A percentile compares a stretch with the other conserved stretches of the same genome.
These are phyloP conservation scores for Yamadazyma diospyri DNA, from an alignment of 1,139 yeast species.

Conservation along the genomic window DNA sequence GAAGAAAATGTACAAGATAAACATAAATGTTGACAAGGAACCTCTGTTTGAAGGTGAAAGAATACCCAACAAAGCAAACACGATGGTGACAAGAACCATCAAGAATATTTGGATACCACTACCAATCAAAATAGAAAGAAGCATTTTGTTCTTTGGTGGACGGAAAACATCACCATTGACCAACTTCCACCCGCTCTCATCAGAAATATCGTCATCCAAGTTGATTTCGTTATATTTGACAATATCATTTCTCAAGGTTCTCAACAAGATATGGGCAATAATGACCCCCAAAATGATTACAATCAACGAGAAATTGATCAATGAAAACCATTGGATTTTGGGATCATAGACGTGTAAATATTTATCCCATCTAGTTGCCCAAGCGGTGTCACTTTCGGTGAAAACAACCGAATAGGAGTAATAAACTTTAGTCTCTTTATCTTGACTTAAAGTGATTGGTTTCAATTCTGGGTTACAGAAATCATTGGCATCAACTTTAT, in stretches of 20 bases:
- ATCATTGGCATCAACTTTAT: slow-evolving; percentile 16
- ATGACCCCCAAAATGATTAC: slow-evolving; percentile 75
- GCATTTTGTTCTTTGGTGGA: slow-evolving; percentile 67
- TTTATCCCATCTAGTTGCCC: slow-evolving; percentile 99
- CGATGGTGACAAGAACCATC: slow-evolving; percentile 72
- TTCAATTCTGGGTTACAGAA: slow-evolving; percentile 33
- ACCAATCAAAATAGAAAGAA: slow-evolving; percentile 79
- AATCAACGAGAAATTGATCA: slow-evolving; percentile 77
- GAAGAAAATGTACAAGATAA: slow-evolving; percentile 73
- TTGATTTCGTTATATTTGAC: slow-evolving; percentile 85
- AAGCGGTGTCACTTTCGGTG: slow-evolving; percentile 64
- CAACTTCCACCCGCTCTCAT: slow-evolving; percentile 97
- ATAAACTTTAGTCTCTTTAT: slow-evolving; percentile 28
- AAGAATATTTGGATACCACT: slow-evolving; percentile 82
- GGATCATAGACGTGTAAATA: slow-evolving; percentile 90
- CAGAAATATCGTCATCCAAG: slow-evolving; percentile 82
- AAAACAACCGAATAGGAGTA: slow-evolving; percentile 54
- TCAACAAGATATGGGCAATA: slow-evolving; percentile 73
- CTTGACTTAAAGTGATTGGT: slow-evolving; percentile 28
- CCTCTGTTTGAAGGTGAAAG: slow-evolving; percentile 95
- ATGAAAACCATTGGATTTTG: slow-evolving; percentile 92
- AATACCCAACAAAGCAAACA: slow-evolving; percentile 84
- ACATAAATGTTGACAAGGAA: slow-evolving; percentile 84
- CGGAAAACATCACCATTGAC: slow-evolving; percentile 95
- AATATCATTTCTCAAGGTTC: slow-evolving; percentile 83